Conservation (phyloP, 2,329 filamentous ascomycete genomes). For the Aspergillus terreus region DNA sequence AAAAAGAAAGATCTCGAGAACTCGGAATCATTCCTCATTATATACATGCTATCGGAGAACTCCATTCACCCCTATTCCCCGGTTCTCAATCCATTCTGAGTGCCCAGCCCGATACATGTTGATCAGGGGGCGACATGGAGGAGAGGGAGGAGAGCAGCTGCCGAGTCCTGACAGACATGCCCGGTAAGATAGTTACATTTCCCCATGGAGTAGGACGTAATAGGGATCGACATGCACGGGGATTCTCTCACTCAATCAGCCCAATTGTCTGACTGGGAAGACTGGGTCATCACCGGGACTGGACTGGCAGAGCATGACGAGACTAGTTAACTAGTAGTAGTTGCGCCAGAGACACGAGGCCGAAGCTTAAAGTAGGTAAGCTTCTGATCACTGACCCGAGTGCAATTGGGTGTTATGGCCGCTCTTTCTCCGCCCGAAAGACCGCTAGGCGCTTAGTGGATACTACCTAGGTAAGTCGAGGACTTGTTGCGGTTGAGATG, state of each 20-base stretch:
- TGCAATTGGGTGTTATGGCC: constrained; percentile 1
- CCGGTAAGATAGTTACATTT: background rate
- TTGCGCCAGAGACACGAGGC: background rate
- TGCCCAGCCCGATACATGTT: constrained; percentile 4
- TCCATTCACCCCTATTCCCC: background rate
- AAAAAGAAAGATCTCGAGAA: background rate
- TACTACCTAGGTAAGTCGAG: background rate
- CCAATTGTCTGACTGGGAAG: background rate
- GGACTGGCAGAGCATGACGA: background rate
- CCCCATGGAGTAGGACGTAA: constrained; percentile 1
- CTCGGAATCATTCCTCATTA: constrained; percentile 12
- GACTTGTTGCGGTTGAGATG: background rate
- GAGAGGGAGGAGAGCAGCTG: too few relatives aligned
- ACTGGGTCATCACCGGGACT: background rate
- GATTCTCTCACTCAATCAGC: background rate
- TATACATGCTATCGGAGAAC: constrained; percentile 16
- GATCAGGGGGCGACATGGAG: constrained; percentile 15
- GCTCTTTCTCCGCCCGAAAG: background rate
- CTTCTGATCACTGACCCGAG: background rate
- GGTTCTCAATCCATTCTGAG: background rate
- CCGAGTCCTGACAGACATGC: too few relatives aligned
- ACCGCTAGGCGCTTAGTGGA: background rate
- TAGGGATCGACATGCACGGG: constrained; percentile 15
- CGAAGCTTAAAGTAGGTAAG: constrained; percentile 5
- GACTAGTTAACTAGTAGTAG: background rate